Evolutionary conservation across 768 basidiomycete species (phyloP).

Genomic region (Rhodosporidiobolus odoratus): DNA sequence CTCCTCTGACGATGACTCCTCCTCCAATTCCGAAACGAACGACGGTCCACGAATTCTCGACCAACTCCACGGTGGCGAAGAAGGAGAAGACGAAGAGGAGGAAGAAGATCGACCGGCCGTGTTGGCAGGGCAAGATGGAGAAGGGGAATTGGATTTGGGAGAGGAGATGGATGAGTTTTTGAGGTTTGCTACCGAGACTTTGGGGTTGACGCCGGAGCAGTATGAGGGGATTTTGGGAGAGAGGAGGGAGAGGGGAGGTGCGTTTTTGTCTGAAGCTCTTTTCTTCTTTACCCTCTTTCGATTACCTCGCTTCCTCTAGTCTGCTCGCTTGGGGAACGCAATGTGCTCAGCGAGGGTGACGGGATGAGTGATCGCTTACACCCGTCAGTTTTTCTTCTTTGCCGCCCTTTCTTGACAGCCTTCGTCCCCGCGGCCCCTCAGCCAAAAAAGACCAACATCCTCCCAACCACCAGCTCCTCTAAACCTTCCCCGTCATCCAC

Average conservation of each 20-base stretch:
- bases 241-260: slow-evolving; percentile 73
- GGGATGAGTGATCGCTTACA: not conserved
- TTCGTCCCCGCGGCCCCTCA: slow-evolving; percentile 39
- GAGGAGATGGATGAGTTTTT: slow-evolving; percentile 92
- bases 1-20: slow-evolving; percentile 68
- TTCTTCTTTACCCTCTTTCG: not conserved
- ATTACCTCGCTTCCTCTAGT: no score
- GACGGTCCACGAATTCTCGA: slow-evolving; percentile 2
- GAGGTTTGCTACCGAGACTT: slow-evolving; percentile 83
- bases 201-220: slow-evolving; percentile 82
- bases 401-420: slow-evolving; percentile 36
- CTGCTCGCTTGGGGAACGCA: no score
- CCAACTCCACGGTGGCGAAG: slow-evolving; percentile 58
- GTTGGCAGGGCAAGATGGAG: slow-evolving; percentile 54
- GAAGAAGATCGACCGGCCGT: slow-evolving; percentile 69
- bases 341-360: no score
- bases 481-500: not conserved
- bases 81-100: slow-evolving; percentile 60
- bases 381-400: not conserved
- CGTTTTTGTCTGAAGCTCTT: slow-evolving; percentile 46
- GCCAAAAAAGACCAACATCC: slow-evolving; percentile 34
- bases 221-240: slow-evolving; percentile 82
- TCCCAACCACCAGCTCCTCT: slow-evolving; percentile 7
- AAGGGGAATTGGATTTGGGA: slow-evolving; percentile 87
- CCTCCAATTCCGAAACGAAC: slow-evolving; percentile 7